phyloP scores from a whole-genome alignment of 2,329 filamentous ascomycete genomes.

The Elsinoe fawcettii region DNA sequence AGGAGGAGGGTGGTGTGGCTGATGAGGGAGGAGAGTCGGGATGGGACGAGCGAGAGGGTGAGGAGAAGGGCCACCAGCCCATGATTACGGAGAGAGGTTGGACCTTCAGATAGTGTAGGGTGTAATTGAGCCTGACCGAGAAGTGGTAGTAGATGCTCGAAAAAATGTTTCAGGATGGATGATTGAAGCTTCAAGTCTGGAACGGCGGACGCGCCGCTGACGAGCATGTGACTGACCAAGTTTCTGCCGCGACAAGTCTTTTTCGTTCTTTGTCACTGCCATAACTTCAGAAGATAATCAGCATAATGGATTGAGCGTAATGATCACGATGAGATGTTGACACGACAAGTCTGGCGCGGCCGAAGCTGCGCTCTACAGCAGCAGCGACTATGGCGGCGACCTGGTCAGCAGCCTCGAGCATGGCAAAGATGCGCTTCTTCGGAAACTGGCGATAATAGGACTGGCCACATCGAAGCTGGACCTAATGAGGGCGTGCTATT shows the following conservation, averaged over 20 bases:
- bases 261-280: neutral
- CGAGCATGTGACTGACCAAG: conserved; percentile 5
- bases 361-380: neutral
- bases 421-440: conserved; percentile 27
- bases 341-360: conserved; percentile 5
- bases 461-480: conserved; percentile 71
- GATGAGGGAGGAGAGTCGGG: conserved; percentile 26
- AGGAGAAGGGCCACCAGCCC: conserved; percentile 23
- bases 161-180: neutral
- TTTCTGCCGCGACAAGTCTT: neutral
- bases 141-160: neutral
- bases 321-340: conserved; percentile 14
- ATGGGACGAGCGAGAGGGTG: conserved; percentile 18
- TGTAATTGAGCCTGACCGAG: no score
- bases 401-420: neutral
- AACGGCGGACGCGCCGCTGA: neutral
- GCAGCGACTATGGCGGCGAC: neutral
- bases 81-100: conserved; percentile 15
- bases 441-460: conserved; percentile 54
- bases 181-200: neutral
- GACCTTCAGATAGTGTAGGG: no score
- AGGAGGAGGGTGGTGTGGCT: conserved; percentile 13
- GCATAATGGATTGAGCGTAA: neutral
- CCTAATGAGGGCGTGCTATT: conserved; percentile 79
- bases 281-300: neutral